These are phyloP conservation scores for Colletotrichum sp. DNA, from an alignment of 2,329 filamentous ascomycete species.

Conservation along the genomic window DNA sequence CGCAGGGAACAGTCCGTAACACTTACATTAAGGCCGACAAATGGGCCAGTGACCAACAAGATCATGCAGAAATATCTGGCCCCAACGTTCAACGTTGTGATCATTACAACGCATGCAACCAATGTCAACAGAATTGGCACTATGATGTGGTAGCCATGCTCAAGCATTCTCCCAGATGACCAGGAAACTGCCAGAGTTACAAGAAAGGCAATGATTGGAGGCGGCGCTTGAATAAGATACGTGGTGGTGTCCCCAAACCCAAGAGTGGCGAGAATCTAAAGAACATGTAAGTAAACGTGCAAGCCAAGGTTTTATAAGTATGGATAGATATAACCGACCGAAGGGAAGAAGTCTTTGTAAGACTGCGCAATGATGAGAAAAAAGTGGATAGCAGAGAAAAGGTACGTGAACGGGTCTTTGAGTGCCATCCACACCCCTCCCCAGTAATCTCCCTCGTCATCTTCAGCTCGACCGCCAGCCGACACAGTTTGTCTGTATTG, in stretches of 20 bases:
- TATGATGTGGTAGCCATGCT: conserved; percentile 46
- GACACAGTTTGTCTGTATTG: conserved; percentile 39
- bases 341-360: conserved; percentile 49
- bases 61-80: conserved; percentile 48
- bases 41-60: conserved; percentile 41
- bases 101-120: conserved; percentile 45
- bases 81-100: conserved; percentile 43
- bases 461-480: conserved; percentile 38
- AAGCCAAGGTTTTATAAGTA: background rate
- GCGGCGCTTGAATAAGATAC: conserved; percentile 46
- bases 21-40: conserved; percentile 38
- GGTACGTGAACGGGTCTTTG: conserved; percentile 41
- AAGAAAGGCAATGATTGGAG: conserved; percentile 45
- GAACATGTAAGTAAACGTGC: background rate
- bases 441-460: conserved; percentile 44
- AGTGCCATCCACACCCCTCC: conserved; percentile 37
- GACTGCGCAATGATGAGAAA: conserved; percentile 47
- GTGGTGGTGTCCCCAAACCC: conserved; percentile 33
- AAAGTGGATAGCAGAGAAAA: conserved; percentile 43
- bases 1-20: background rate
- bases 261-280: conserved; percentile 32
- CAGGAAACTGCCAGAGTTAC: conserved; percentile 41
- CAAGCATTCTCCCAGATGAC: conserved; percentile 41
- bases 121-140: conserved; percentile 40
- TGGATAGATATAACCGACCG: conserved; percentile 23